Evolutionary conservation across 2,329 filamentous ascomycete species (phyloP).

Genomic region (Beauveria brongniartii): DNA sequence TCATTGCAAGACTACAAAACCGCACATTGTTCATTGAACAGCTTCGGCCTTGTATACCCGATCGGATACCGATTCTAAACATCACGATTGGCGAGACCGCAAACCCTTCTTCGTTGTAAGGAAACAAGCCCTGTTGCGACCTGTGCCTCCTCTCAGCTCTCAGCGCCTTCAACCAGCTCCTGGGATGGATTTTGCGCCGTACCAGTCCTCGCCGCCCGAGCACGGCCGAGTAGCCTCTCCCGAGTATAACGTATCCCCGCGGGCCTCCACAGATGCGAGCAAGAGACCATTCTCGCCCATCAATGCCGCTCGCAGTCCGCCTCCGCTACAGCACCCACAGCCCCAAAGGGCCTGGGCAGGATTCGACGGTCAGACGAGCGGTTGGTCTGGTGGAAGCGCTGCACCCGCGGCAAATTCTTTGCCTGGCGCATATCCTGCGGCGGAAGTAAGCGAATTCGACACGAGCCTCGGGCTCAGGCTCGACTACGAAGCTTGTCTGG

Average conservation of each 20-base stretch:
- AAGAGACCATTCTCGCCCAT: constrained; percentile 44
- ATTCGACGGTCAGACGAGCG: constrained; percentile 30
- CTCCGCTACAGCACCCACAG: constrained; percentile 41
- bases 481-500: constrained; percentile 83
- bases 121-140: background rate
- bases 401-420: constrained; percentile 17
- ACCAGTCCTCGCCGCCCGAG: constrained; percentile 88
- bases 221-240: constrained; percentile 73
- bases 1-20: background rate
- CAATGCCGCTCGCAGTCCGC: constrained; percentile 32
- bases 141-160: background rate
- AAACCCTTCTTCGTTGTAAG: background rate
- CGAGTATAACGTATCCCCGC: constrained; percentile 40
- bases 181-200: constrained; percentile 88
- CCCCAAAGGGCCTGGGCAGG: constrained; percentile 47
- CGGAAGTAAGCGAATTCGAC: constrained; percentile 72
- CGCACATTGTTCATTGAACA: background rate
- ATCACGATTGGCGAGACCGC: background rate
- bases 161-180: background rate
- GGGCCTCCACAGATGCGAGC: constrained; percentile 46
- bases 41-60: background rate
- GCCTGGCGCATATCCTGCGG: constrained; percentile 30
- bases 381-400: constrained; percentile 19
- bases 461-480: constrained; percentile 81
- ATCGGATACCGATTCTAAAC: background rate